Percentiles rank a stretch among this genome's conserved stretches.
phyloP scores from a whole-genome alignment of 352 stramenopile genomes.

The Peronospora tabacina region DNA sequence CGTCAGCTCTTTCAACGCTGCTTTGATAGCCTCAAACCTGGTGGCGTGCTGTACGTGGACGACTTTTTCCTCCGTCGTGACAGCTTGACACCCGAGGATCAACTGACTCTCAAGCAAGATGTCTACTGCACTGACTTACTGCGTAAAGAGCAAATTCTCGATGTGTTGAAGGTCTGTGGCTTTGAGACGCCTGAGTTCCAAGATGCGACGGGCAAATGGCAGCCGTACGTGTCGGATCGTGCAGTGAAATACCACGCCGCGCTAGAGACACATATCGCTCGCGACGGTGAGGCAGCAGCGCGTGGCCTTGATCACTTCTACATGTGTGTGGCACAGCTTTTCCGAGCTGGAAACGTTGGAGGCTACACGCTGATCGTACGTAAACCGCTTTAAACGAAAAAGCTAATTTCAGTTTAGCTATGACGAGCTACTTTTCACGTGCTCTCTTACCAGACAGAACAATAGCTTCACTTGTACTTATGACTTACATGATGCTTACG shows the following conservation, averaged over 20 bases:
- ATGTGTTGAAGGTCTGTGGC: conserved; percentile 35
- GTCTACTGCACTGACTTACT: conserved; percentile 56
- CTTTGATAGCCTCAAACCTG: conserved; percentile 46
- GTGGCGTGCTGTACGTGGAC: conserved; percentile 67
- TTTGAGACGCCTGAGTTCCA: conserved; percentile 52
- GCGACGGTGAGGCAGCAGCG: conserved; percentile 51
- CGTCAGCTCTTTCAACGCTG: conserved; percentile 49
- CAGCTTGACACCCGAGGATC: conserved; percentile 42
- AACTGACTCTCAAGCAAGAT: conserved; percentile 41
- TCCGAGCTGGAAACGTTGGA: conserved; percentile 13
- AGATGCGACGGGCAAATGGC: conserved; percentile 64
- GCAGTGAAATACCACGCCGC: conserved; percentile 36
- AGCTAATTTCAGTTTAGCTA: not conserved
- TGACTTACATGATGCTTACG: conserved; percentile 35
- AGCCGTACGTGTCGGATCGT: conserved; percentile 42
- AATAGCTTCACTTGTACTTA: conserved; percentile 17
- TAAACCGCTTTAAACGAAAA: conserved; percentile 10
- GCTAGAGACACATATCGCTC: conserved; percentile 38
- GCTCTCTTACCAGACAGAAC: not conserved
- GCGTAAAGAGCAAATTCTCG: conserved; percentile 31
- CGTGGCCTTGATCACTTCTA: conserved; percentile 70
- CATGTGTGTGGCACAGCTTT: conserved; percentile 44
- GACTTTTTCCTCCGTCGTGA: conserved; percentile 57
- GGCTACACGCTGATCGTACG: conserved; percentile 1
- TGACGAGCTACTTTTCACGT: conserved; percentile 1